These are phyloP conservation scores for Radiomyces spectabilis DNA, from an alignment of 192 early-diverging fungal genomes.

Conservation along the genomic window DNA sequence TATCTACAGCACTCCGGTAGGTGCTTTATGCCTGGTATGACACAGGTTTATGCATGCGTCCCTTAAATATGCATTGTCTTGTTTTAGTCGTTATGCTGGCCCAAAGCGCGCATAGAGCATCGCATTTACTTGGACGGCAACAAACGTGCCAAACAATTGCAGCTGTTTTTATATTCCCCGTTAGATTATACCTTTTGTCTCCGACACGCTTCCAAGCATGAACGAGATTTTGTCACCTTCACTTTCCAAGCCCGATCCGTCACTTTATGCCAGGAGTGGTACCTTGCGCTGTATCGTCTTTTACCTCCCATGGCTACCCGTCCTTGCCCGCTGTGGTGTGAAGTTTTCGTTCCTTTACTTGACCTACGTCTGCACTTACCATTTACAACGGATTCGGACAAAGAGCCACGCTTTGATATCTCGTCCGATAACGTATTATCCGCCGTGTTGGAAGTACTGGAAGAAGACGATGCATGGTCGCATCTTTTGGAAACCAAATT, in stretches of 20 bases:
- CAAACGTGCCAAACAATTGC: neutral
- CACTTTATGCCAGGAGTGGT: slow-evolving; percentile 17
- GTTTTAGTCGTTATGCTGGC: slow-evolving; percentile 8
- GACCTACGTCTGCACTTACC: slow-evolving; percentile 13
- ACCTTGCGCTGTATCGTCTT: slow-evolving; percentile 12
- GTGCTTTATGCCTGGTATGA: neutral
- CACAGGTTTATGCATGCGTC: neutral
- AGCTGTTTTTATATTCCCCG: slow-evolving; percentile 3
- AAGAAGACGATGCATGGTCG: neutral
- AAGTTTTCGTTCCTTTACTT: slow-evolving; percentile 17
- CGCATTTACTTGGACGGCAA: neutral
- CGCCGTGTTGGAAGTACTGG: slow-evolving; percentile 8
- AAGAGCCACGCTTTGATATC: neutral
- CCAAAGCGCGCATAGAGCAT: slow-evolving; percentile 1
- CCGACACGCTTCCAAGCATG: neutral
- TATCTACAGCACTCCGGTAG: slow-evolving; percentile 4
- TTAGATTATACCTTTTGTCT: slow-evolving; percentile 25
- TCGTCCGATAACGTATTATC: slow-evolving; percentile 7
- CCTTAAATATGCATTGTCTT: neutral
- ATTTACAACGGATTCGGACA: neutral
- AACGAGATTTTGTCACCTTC: neutral
- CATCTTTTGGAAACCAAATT: neutral
- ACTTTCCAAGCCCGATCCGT: slow-evolving; percentile 8
- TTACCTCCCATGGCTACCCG: neutral
- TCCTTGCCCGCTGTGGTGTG: slow-evolving; percentile 8